Percentiles rank a stretch among this genome's conserved stretches.
phyloP scores from a whole-genome alignment of 2,329 filamentous ascomycete genomes.

The Macrophomina phaseolina region DNA sequence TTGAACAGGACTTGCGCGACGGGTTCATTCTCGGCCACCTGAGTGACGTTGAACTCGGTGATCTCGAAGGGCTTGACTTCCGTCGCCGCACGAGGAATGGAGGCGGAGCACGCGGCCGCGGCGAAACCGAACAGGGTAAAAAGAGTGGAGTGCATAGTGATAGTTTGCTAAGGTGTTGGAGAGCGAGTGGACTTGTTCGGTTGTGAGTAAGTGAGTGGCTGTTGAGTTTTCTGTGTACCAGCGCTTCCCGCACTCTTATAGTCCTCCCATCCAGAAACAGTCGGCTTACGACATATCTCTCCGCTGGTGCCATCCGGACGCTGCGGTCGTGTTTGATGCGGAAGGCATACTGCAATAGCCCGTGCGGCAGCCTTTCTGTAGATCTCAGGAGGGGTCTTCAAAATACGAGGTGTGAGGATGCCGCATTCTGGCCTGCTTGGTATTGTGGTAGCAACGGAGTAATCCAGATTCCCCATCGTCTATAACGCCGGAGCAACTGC shows the following conservation, averaged over 20 bases:
- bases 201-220: background rate
- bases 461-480: too few relatives aligned
- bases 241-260: background rate
- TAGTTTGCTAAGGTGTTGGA: background rate
- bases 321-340: too few relatives aligned
- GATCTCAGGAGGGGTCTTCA: background rate
- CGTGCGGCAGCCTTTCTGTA: background rate
- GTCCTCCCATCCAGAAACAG: background rate
- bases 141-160: background rate
- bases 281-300: too few relatives aligned
- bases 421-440: too few relatives aligned
- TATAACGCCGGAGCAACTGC: too few relatives aligned
- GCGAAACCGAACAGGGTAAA: constrained; percentile 4
- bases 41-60: background rate
- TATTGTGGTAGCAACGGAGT: too few relatives aligned
- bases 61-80: background rate
- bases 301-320: too few relatives aligned
- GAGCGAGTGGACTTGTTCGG: background rate
- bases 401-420: background rate
- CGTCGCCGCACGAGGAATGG: background rate
- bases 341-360: background rate
- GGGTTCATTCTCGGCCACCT: background rate
- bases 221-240: background rate
- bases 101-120: background rate
- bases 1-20: background rate